Evolutionary conservation across 768 basidiomycete genomes (phyloP).

Genomic region (Agaricus blazei): DNA sequence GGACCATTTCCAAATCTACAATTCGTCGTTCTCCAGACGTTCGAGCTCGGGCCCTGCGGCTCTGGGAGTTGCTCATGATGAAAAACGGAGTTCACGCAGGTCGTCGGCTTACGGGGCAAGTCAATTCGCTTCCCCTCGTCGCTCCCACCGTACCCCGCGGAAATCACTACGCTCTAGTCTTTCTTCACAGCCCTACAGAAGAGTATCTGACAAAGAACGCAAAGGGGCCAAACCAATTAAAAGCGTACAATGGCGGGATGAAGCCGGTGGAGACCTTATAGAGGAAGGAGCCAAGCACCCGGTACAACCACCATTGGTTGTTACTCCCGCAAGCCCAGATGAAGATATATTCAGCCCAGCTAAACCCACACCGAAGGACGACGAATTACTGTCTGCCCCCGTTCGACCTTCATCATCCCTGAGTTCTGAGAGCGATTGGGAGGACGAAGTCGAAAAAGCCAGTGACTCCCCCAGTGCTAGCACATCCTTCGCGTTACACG

Average conservation of each 20-base stretch:
- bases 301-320: conserved; percentile 21
- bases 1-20: conserved; percentile 48
- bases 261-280: conserved; percentile 78
- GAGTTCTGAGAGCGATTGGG: conserved; percentile 84
- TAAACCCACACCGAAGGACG: conserved; percentile 19
- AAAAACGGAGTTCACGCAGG: conserved; percentile 27
- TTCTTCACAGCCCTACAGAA: conserved; percentile 53
- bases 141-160: conserved; percentile 55
- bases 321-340: conserved; percentile 41
- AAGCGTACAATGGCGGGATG: conserved; percentile 84
- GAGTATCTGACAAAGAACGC: conserved; percentile 60
- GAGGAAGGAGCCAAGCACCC: conserved; percentile 43
- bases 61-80: conserved; percentile 26
- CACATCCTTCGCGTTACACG: conserved; percentile 43
- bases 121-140: conserved; percentile 47
- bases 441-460: conserved; percentile 81
- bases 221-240: conserved; percentile 54
- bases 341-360: conserved; percentile 17
- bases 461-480: conserved; percentile 59
- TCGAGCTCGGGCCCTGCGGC: conserved; percentile 46
- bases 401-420: conserved; percentile 31
- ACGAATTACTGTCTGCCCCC: conserved; percentile 15
- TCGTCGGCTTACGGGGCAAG: conserved; percentile 35
- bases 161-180: conserved; percentile 69
- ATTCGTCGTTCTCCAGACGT: conserved; percentile 41